Base-by-base conservation (phyloP, 345 rosid species). In the Populus euphratica region DNA sequence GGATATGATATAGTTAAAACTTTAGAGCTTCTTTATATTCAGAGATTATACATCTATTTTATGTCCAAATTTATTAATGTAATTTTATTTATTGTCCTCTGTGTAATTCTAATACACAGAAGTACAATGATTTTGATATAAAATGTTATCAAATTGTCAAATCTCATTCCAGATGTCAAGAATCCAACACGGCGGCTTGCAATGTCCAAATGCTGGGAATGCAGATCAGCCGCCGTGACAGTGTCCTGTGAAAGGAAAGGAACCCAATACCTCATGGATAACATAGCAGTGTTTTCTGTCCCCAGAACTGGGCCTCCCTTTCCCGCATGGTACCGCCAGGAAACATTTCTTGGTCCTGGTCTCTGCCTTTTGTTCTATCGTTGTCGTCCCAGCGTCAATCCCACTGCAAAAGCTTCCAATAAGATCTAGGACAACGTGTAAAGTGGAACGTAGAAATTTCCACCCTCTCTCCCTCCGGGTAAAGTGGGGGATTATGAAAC, bases 401-500 rank as follows among this genome's bases (percentile, higher is more conserved):
- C 73, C 70, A 0, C 66, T 25, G 77, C 18, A 68, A 31, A 44
- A 33, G 70, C 72, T 83, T 72, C 77, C 8, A 52, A 43, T 27
- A 8, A 29, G 31, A 39, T 25, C 25, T 77, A 2, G 78, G 71
- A 50, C 68, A 77, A 6, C 79, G 77, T 76, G 85, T 72, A 67
- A 67, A 77, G 65, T 39, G 2, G 17, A 73, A 11, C 2, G 59
- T 8, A 52, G 23, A 9, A 3, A 41, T 41, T 1, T 1, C n/a
- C 63, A 9, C 14, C 27, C 7, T 65, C 73, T 75, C 17, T 14
- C n/a, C 54, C 29, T 56, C 10, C 29, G 25, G 23, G 31, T 8
- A 36, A 29, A 35, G 36, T 23, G 67, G 68, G 23, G 33, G 68
- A 31, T 38, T 33, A 21, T 61, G 16, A 38, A 10, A 35, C 18